These are phyloP conservation scores for Caryopteris hybrid DNA, from an alignment of 305 asterid genomes.

Conservation along the genomic window DNA sequence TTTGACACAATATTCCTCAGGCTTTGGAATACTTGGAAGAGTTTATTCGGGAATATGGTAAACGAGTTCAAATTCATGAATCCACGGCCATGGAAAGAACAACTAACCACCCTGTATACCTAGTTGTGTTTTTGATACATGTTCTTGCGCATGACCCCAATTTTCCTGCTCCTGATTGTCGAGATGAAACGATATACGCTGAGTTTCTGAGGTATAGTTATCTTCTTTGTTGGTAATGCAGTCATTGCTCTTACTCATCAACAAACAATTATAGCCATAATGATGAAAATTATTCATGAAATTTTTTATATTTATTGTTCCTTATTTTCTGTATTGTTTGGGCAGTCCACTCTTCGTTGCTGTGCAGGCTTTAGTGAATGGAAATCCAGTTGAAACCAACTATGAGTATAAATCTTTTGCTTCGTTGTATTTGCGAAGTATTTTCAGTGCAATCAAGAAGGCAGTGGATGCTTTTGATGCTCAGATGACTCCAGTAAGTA, in stretches of 20 bases:
- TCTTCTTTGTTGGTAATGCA: conserved; percentile 18
- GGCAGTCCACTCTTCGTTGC: conserved; percentile 72
- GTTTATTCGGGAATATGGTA: conserved; percentile 39
- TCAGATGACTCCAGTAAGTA: conserved; percentile 68
- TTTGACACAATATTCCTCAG: conserved; percentile 33
- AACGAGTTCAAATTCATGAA: conserved; percentile 44
- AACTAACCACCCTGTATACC: conserved; percentile 59
- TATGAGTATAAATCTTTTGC: conserved; percentile 29
- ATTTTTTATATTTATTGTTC: conserved; percentile 12
- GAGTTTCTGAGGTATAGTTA: conserved; percentile 58
- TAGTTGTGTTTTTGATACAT: conserved; percentile 71
- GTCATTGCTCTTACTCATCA: conserved; percentile 6
- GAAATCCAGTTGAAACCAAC: conserved; percentile 32
- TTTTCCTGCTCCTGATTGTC: conserved; percentile 63
- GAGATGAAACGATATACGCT: conserved; percentile 44
- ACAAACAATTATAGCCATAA: not conserved
- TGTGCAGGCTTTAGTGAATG: conserved; percentile 54
- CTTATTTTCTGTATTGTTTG: conserved; percentile 24
- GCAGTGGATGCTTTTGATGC: conserved; percentile 78
- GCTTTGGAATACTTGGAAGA: conserved; percentile 60
- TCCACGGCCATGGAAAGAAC: conserved; percentile 35
- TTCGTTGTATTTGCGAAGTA: conserved; percentile 52
- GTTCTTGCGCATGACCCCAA: conserved; percentile 69
- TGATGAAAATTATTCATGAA: not conserved
- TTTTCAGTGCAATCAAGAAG: conserved; percentile 71